Evolutionary conservation across 1,284 basidiomycete species (phyloP).

Genomic region (Ustilago esculenta): DNA sequence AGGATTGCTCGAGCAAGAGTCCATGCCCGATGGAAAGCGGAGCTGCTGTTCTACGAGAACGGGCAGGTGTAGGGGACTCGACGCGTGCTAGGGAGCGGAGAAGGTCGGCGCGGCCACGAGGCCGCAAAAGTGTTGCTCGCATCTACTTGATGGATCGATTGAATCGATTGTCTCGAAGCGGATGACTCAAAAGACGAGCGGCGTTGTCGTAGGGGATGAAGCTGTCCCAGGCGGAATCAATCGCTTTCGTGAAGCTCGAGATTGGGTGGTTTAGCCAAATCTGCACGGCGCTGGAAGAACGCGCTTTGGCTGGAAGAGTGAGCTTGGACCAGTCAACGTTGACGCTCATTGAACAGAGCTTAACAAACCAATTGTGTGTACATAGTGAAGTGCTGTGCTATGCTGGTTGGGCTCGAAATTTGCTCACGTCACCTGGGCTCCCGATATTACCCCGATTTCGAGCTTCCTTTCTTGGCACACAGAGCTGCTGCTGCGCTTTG

Average conservation of each 20-base stretch:
- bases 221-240: background rate
- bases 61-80: constrained; percentile 1
- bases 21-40: background rate
- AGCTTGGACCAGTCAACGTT: constrained; percentile 2
- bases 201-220: background rate
- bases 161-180: background rate
- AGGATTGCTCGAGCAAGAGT: background rate
- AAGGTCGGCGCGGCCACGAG: constrained; percentile 15
- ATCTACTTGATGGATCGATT: constrained; percentile 4
- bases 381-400: too few species aligned
- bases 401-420: too few species aligned
- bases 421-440: too few species aligned
- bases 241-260: background rate
- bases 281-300: constrained; percentile 1
- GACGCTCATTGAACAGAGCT: too few species aligned
- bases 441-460: too few species aligned
- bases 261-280: background rate
- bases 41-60: constrained; percentile 1
- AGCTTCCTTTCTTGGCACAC: too few species aligned
- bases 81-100: constrained; percentile 4
- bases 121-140: constrained; percentile 22
- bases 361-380: too few species aligned
- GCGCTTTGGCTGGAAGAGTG: background rate
- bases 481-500: too few species aligned
- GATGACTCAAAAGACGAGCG: background rate